Base-by-base conservation (phyloP, 129 eudicot species). In the Pseudognaphalium luteoalbum region DNA sequence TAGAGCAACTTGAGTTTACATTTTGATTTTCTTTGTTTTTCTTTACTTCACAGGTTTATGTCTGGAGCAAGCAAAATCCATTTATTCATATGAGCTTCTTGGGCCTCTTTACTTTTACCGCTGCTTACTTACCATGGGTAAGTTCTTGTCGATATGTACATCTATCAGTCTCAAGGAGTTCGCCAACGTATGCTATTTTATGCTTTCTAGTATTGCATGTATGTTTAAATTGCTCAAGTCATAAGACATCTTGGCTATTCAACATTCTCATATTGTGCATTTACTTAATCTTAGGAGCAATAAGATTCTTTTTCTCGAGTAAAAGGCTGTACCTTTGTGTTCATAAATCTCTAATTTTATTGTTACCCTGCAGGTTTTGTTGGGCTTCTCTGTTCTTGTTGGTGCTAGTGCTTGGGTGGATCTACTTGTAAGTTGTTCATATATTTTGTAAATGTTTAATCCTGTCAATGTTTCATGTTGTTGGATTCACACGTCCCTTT, bases 371-470 rank as follows among this genome's bases (percentile, higher is more conserved):
- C 97, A 94, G 98, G 98, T 94, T 74, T 91, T 94, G 74, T 74
- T 94, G 77, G 98, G 98, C 39, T 94, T 94, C 63, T 94, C 97
- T 65, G 91, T 94, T 74, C 97, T 94, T 75, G 97, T 94, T 81
- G 98, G 98, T 69, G 96, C 98, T 30, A 94, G 97, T 81, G 91
- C 98, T 60, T 94, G 98, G 98, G 98, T 87, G 76, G 98, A 94
- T 84, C 77, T 94, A 64, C 86, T 91, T 87, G 98, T 94, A 85
- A 54, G 84, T 87, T 32, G 73, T 25, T 33, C 2, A 0, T 66
- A 61, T 57, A 35, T 59, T 4, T 41, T 16, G 17, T 71, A 60
- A 42, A 59, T 56, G 41, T 77, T 52, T 66, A 4, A 33, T 17
- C 10, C 54, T 8, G 8, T 78, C 25, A 41, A 59, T 56, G 41